Evolutionary conservation across 2,329 filamentous ascomycete species (phyloP).

Genomic region (Rhynchosporium graminicola): DNA sequence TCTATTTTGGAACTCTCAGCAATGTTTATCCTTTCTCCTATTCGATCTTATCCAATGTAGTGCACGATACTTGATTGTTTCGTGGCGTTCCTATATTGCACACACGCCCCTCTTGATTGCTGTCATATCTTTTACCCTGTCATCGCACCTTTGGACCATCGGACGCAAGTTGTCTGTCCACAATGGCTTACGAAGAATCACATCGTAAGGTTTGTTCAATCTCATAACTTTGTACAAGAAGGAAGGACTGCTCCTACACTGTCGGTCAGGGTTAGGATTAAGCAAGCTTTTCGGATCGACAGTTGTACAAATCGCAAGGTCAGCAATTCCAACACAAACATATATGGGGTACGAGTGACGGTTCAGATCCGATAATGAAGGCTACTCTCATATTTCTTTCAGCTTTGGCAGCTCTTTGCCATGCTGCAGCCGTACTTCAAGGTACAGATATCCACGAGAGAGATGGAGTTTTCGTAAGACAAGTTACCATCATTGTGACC

Average conservation of each 20-base stretch:
- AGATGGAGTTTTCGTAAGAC: background rate
- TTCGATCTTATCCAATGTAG: constrained; percentile 21
- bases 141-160: constrained; percentile 12
- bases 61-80: constrained; percentile 23
- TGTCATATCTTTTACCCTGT: constrained; percentile 7
- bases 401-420: constrained; percentile 21
- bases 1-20: constrained; percentile 28
- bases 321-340: background rate
- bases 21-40: constrained; percentile 20
- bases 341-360: constrained; percentile 3
- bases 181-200: constrained; percentile 26
- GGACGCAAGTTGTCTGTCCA: constrained; percentile 2
- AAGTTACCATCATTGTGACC: background rate
- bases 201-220: constrained; percentile 14
- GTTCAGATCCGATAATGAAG: constrained; percentile 20
- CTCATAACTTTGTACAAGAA: constrained; percentile 27
- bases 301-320: background rate
- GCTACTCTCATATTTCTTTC: constrained; percentile 19
- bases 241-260: constrained; percentile 17
- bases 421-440: constrained; percentile 24
- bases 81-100: constrained; percentile 16
- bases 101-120: constrained; percentile 22
- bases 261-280: constrained; percentile 6
- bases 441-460: constrained; percentile 1
- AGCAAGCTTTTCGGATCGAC: constrained; percentile 2